These are phyloP conservation scores for Malania oleifera DNA, from an alignment of 164 flowering plant species.

Conservation along the genomic window DNA sequence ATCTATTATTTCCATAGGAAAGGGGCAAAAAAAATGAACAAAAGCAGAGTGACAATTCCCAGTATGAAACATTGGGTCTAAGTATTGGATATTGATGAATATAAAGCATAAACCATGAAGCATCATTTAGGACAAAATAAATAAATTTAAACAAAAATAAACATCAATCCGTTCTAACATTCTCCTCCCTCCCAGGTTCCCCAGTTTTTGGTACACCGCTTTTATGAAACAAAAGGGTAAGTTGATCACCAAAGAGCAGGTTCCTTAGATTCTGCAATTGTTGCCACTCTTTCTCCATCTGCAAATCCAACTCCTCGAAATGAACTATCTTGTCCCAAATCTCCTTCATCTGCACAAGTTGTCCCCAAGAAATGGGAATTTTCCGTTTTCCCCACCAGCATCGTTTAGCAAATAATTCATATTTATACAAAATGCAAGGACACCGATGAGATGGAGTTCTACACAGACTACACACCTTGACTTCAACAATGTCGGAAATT, in stretches of 20 bases:
- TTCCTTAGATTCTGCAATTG: conserved; percentile 54
- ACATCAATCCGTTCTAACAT: conserved; percentile 22
- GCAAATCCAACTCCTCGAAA: conserved; percentile 64
- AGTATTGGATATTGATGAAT: no score
- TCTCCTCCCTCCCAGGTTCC: conserved; percentile 20
- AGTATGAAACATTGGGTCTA: no score
- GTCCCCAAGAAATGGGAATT: neutral
- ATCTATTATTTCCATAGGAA: no score
- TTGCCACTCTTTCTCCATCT: conserved; percentile 67
- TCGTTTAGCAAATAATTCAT: neutral
- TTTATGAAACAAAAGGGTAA: conserved; percentile 47
- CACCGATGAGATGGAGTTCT: neutral
- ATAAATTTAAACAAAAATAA: no score
- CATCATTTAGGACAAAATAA: no score
- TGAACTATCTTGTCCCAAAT: conserved; percentile 51
- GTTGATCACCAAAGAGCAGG: conserved; percentile 62
- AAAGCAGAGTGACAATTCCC: no score
- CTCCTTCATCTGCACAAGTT: conserved; percentile 54
- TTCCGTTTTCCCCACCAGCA: no score
- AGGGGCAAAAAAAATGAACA: no score
- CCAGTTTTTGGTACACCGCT: conserved; percentile 21
- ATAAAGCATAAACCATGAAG: no score
- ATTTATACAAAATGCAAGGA: neutral
- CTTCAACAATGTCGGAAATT: conserved; percentile 47
- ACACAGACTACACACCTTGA: conserved; percentile 56